phyloP scores from a whole-genome alignment of 179 eudicot species.

The Pouteria campechiana region DNA sequence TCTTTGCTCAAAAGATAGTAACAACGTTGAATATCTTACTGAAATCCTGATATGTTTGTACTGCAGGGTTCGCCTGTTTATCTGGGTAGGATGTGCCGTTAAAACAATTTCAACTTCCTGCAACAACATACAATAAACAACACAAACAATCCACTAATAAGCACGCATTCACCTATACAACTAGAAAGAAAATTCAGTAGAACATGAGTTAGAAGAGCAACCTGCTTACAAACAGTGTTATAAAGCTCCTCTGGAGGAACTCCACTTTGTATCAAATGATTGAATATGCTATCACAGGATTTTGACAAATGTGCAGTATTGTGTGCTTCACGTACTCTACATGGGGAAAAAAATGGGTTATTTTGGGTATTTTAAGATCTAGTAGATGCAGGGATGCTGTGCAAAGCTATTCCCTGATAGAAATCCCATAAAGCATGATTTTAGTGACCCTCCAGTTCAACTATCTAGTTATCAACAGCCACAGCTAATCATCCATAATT shows the following conservation, averaged over 20 bases:
- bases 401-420: too few relatives aligned
- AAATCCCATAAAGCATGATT: too few relatives aligned
- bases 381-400: too few relatives aligned
- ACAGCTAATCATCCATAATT: too few relatives aligned
- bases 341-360: conserved; percentile 10
- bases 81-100: conserved; percentile 95
- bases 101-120: conserved; percentile 89
- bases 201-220: conserved; percentile 5
- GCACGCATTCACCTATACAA: too few relatives aligned
- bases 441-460: too few relatives aligned
- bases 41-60: conserved; percentile 80
- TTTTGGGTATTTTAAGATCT: too few relatives aligned
- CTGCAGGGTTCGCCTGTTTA: conserved; percentile 79
- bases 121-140: conserved; percentile 10
- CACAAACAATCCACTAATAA: background rate
- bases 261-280: conserved; percentile 67
- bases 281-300: conserved; percentile 81
- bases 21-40: conserved; percentile 25
- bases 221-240: conserved; percentile 84
- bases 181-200: background rate
- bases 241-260: conserved; percentile 69
- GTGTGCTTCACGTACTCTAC: conserved; percentile 52
- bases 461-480: too few relatives aligned
- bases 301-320: conserved; percentile 41
- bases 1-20: background rate